A percentile compares a stretch with the other conserved stretches of the same genome.
Conservation (phyloP, 208 protist genomes). For the Leishmania arabica region DNA sequence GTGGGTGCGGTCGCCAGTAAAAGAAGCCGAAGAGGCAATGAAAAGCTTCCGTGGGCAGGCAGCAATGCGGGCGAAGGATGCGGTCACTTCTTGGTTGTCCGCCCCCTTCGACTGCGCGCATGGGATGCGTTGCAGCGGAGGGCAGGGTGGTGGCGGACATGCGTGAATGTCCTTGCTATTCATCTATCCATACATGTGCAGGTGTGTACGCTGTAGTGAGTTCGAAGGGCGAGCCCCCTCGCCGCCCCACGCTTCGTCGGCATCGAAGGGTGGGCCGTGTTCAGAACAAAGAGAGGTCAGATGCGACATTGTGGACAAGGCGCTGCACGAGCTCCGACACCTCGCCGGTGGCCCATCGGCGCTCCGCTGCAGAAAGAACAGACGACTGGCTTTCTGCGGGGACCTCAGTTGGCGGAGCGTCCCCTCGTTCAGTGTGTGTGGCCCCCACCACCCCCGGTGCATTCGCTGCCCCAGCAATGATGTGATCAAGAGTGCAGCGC, state of each 20-base stretch:
- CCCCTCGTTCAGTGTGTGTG: background rate
- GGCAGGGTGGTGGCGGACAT: background rate
- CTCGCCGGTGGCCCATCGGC: constrained; percentile 9
- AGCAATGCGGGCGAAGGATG: background rate
- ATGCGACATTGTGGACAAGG: background rate
- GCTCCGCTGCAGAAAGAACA: background rate
- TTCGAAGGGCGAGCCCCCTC: background rate
- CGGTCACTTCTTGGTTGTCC: background rate
- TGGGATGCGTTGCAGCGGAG: background rate
- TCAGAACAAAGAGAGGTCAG: constrained; percentile 1
- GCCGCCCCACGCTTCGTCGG: too few relatives aligned
- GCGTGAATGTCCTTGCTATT: background rate
- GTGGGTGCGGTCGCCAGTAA: background rate
- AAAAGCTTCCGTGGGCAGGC: background rate
- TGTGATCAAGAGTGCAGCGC: background rate
- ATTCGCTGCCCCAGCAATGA: background rate
- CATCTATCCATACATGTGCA: background rate
- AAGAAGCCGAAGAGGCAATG: background rate
- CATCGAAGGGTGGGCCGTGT: background rate
- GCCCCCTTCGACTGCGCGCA: background rate
- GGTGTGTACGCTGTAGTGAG: background rate
- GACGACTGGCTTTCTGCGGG: background rate
- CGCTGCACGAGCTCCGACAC: background rate
- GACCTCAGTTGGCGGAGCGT: background rate
- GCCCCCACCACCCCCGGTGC: background rate